Conservation (phyloP, 192 early-diverging fungal species). For the Podila epicladia region DNA sequence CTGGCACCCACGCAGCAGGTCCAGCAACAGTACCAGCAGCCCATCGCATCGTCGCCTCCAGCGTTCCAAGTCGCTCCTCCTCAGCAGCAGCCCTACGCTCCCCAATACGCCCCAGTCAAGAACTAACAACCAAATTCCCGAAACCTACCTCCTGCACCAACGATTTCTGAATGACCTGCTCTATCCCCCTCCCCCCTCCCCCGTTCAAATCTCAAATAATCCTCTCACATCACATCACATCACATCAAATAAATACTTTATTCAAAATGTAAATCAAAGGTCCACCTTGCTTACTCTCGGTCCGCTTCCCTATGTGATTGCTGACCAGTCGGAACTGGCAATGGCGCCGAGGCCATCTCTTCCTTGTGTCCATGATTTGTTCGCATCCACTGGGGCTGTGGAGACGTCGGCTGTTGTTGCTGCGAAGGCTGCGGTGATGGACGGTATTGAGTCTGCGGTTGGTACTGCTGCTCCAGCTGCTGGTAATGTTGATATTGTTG, state of each 20-base stretch:
- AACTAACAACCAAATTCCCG: too few relatives aligned
- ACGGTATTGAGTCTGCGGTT: conserved; percentile 21
- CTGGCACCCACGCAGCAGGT: conserved; percentile 22
- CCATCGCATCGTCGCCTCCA: not conserved
- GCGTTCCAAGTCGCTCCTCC: not conserved
- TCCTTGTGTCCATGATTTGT: not conserved
- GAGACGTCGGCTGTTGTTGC: conserved; percentile 1
- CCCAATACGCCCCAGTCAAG: not conserved
- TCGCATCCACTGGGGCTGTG: conserved; percentile 4
- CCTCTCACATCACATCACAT: too few relatives aligned
- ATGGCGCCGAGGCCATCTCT: not conserved
- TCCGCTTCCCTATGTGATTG: too few relatives aligned
- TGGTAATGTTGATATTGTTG: conserved; percentile 17
- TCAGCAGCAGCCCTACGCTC: not conserved
- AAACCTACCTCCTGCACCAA: too few relatives aligned
- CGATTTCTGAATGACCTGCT: too few relatives aligned
- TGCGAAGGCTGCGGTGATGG: conserved; percentile 22
- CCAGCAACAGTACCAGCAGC: not conserved
- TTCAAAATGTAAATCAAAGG: too few relatives aligned
- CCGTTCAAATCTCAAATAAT: too few relatives aligned
- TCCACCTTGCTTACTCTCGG: too few relatives aligned
- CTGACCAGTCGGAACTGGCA: too few relatives aligned
- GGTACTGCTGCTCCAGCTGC: not conserved
- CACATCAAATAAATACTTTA: too few relatives aligned
- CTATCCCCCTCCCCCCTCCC: too few relatives aligned